These are phyloP conservation scores for Pachysolen tannophilus DNA, from an alignment of 805 yeast species.

Conservation along the genomic window DNA sequence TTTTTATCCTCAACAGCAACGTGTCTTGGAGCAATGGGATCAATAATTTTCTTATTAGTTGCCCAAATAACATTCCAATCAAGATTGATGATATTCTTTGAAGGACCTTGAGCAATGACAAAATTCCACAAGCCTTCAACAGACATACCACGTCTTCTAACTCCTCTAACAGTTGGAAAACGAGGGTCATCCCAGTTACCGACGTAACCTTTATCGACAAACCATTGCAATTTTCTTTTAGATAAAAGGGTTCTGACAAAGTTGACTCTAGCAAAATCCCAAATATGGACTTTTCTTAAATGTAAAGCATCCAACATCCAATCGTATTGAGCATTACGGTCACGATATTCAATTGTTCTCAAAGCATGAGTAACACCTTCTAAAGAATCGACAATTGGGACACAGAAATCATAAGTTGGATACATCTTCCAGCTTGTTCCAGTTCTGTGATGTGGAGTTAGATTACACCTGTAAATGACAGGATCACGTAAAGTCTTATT, in stretches of 20 bases:
- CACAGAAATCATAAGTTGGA: slow-evolving; percentile 99
- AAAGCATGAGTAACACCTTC: slow-evolving; percentile 98
- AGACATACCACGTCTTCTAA: slow-evolving; percentile 99
- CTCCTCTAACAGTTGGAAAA: slow-evolving; percentile 99
- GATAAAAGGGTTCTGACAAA: slow-evolving; percentile 92
- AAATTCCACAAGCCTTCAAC: slow-evolving; percentile 95
- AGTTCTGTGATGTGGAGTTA: slow-evolving; percentile 97
- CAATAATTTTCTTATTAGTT: slow-evolving; percentile 92
- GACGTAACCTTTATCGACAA: slow-evolving; percentile 86
- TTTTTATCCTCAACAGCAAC: slow-evolving; percentile 64
- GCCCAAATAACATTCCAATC: slow-evolving; percentile 99
- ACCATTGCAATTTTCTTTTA: slow-evolving; percentile 98
- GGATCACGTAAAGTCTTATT: slow-evolving; percentile 98
- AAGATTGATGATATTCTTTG: slow-evolving; percentile 90
- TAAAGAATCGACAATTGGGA: slow-evolving; percentile 87
- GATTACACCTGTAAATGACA: slow-evolving; percentile 93
- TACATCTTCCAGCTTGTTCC: slow-evolving; percentile 91
- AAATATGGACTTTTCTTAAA: slow-evolving; percentile 87
- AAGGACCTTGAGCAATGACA: slow-evolving; percentile 94
- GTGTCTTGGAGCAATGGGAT: slow-evolving; percentile 94
- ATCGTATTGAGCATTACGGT: slow-evolving; percentile 95
- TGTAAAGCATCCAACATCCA: slow-evolving; percentile 84
- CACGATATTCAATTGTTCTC: slow-evolving; percentile 98
- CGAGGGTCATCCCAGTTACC: slow-evolving; percentile 98
- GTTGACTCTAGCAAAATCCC: slow-evolving; percentile 98